Evolutionary conservation across 345 rosid genomes (phyloP), one percentile per base, ranked within the genome.

Genomic region (Gossypium herbaceum): DNA sequence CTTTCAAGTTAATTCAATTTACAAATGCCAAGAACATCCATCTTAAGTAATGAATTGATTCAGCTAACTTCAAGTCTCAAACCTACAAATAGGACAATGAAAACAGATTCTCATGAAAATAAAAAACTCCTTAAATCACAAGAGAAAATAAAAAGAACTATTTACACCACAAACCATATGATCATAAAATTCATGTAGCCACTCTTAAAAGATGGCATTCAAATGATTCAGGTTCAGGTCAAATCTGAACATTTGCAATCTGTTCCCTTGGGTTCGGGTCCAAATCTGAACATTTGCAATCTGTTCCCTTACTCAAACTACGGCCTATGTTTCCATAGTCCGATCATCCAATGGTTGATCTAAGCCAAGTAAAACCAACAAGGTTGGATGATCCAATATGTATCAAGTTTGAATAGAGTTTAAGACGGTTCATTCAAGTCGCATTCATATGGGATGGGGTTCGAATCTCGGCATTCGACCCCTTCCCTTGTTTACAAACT

Each of bases 31-130:
- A 78, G 15, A 19, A 34, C 68, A 78, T 61, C 80, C 75, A 81
- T 86, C 87, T 78, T 70, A 75, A 70, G 76, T 73, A 74, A 51
- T 47, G 71, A 41, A 52, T 75, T 41, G 75, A 76, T 82, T 82
- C 84, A 81, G 80, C 89, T 84, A 81, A 76, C 77, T 82, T 84
- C 83, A 81, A 74, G 77, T 75, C 77, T 75, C 78, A 85, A 82
- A 82, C 88, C 95, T 86, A 74, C 84, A 84, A 16, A 80, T 74
- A 60, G 58, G 27, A 79, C 24, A 84, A 68, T 45, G 39, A 39
- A 78, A 82, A 71, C 19, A 80, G 27, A 74, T 47, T 44, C 55
- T 50, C 72, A 75, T 74, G 0, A 34, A 34, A 34, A 34, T 20
- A 34, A 55, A 77, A 71, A 73, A 71, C 54, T 74, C 67, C 44